These are phyloP conservation scores for Cynanchum wilfordii DNA, from an alignment of 257 asterid species.

Conservation along the genomic window DNA sequence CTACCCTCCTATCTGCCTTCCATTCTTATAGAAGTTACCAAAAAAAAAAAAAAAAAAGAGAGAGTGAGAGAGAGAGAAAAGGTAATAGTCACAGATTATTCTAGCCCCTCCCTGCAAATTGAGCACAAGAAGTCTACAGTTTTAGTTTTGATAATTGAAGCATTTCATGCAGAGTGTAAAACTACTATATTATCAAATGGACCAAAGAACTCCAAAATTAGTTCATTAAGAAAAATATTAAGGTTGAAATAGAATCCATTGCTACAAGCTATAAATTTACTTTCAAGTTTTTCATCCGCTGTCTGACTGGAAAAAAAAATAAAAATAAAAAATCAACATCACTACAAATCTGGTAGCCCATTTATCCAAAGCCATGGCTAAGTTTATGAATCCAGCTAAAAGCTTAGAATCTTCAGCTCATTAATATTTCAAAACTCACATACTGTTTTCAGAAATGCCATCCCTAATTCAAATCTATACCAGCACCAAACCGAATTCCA, in stretches of 20 bases:
- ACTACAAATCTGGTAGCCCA: slow-evolving; percentile 1
- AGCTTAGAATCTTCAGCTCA: not conserved
- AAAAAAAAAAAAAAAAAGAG: not conserved
- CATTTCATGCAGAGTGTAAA: not conserved
- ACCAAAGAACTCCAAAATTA: not conserved
- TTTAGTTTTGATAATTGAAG: not conserved
- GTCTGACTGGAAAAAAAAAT: not conserved
- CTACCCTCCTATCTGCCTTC: not conserved
- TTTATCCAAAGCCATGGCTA: not conserved
- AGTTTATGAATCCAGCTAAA: not conserved
- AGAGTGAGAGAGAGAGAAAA: not conserved
- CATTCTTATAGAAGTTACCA: too few species aligned
- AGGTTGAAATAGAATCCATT: not conserved
- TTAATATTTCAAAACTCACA: not conserved
- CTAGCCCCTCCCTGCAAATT: not conserved
- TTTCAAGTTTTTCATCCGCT: not conserved
- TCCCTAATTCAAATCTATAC: not conserved
- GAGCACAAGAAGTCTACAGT: not conserved
- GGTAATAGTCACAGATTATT: not conserved
- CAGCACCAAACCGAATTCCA: not conserved
- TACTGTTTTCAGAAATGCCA: not conserved
- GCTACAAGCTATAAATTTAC: not conserved
- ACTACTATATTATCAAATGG: not conserved
- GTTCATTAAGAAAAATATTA: not conserved
- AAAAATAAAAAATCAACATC: not conserved